Evolutionary conservation across 139 green algal species (phyloP), one percentile per base, ranked within the genome.

Genomic region (Chlamydomonas sp.): DNA sequence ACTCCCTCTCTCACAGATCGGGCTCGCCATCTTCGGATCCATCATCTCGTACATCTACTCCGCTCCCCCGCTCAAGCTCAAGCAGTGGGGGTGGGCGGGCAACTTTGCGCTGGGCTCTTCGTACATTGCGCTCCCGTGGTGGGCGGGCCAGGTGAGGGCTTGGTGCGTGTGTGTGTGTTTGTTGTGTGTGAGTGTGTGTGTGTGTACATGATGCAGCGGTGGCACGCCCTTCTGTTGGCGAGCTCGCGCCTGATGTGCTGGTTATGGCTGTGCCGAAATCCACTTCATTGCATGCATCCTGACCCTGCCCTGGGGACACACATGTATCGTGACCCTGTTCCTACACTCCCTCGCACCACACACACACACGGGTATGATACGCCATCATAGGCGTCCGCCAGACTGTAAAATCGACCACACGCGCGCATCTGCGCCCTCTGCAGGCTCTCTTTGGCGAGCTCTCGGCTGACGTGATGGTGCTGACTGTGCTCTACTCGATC

Each of bases 41-140:
- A 90, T 97, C 77, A 94, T 99, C 72, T 96, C 89, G 10, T 99
- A 98, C 88, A 98, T 98, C 79, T 99, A 99, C 88, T 93, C 84
- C 2, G 94, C 94, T 2, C 95, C 95, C 3, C 95, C 94, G 8
- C 82, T 99, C 47, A 99, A 99, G 89, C 89, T 98, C 0, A 98
- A 98, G 83, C 87, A 95, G 80, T 89, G 80, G 49, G 93, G 91
- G 34, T 98, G 93, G 92, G 80, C 81, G 24, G 93, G 94, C 62
- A 97, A 95, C 83, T 99, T 97, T 70, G 94, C 94, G 0, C 81
- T 98, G 47, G 94, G 94, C 22, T 90, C 86, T 30, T 95, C 85
- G 22, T 98, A 98, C 88, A 98, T 99, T 64, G 89, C 92, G 0
- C 89, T 98, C 61, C 92, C 94, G 31, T 99, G 94, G 94, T 96